Evolutionary conservation across 257 asterid genomes (phyloP).

Genomic region (Agastache rugosa): DNA sequence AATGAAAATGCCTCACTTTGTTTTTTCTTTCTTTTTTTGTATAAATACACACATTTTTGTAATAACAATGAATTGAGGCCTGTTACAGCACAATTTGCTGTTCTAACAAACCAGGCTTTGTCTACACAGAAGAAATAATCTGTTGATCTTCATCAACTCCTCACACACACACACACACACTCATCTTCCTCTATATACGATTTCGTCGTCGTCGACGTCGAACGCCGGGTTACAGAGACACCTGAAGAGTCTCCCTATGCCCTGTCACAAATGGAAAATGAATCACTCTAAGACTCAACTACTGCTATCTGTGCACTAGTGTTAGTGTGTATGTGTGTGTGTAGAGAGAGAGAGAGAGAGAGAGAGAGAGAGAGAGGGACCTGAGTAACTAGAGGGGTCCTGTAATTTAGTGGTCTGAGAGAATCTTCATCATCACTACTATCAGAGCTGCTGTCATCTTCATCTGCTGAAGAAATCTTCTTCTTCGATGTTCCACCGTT

Average conservation of each 20-base stretch:
- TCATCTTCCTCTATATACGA: constrained; percentile 82
- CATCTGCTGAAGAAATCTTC: constrained; percentile 55
- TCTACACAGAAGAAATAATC: neutral
- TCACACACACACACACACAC: neutral
- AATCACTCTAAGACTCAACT: neutral
- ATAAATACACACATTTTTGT: constrained; percentile 11
- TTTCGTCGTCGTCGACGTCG: constrained; percentile 86
- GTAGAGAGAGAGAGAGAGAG: neutral
- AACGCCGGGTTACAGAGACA: constrained; percentile 89
- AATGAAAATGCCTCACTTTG: neutral
- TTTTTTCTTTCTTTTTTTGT: neutral
- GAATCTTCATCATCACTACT: constrained; percentile 88
- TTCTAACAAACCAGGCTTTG: constrained; percentile 1
- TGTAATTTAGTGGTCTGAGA: constrained; percentile 60
- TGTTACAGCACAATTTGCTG: constrained; percentile 8
- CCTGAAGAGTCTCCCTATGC: constrained; percentile 86
- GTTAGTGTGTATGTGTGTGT: neutral
- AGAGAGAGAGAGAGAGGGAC: constrained; percentile 39
- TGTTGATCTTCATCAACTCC: neutral
- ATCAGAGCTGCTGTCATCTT: constrained; percentile 73
- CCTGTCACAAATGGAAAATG: constrained; percentile 48
- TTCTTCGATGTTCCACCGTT: constrained; percentile 63
- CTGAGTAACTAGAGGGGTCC: constrained; percentile 91
- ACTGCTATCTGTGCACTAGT: constrained; percentile 45
- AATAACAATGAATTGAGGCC: neutral